Percentiles rank a stretch among this genome's conserved stretches.
These are phyloP conservation scores for Candida fluviatilis DNA, from an alignment of 805 yeast genomes.

Conservation along the genomic window DNA sequence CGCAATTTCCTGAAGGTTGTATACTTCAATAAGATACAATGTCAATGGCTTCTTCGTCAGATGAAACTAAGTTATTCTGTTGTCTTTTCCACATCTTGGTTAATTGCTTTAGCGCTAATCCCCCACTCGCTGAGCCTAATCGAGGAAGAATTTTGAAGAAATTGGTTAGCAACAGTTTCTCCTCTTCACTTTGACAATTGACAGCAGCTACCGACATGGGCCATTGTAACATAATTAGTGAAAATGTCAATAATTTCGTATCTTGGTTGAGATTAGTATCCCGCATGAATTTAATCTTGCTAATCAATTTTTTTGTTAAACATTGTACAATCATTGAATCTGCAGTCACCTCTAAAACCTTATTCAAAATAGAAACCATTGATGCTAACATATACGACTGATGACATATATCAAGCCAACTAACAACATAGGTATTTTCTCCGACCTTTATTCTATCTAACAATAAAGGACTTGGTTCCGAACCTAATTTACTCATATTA, in stretches of 20 bases:
- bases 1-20: not conserved
- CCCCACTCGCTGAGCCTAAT: conserved; percentile 50
- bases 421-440: conserved; percentile 4
- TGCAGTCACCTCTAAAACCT: conserved; percentile 25
- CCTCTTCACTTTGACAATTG: conserved; percentile 32
- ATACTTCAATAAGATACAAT: not conserved
- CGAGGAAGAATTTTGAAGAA: conserved; percentile 37
- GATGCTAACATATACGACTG: conserved; percentile 39
- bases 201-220: conserved; percentile 50
- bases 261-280: conserved; percentile 4
- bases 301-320: conserved; percentile 7
- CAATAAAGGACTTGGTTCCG: not conserved
- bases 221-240: conserved; percentile 47
- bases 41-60: not conserved
- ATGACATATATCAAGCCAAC: conserved; percentile 55
- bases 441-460: conserved; percentile 5
- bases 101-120: conserved; percentile 20
- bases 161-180: conserved; percentile 29
- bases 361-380: conserved; percentile 29
- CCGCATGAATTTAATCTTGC: conserved; percentile 5
- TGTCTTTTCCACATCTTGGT: conserved; percentile 9
- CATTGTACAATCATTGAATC: conserved; percentile 33
- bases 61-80: conserved; percentile 18
- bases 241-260: conserved; percentile 6
- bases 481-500: conserved; percentile 1